phyloP scores from a whole-genome alignment of 139 green algal species.

The Chlamydomonas applanata region DNA sequence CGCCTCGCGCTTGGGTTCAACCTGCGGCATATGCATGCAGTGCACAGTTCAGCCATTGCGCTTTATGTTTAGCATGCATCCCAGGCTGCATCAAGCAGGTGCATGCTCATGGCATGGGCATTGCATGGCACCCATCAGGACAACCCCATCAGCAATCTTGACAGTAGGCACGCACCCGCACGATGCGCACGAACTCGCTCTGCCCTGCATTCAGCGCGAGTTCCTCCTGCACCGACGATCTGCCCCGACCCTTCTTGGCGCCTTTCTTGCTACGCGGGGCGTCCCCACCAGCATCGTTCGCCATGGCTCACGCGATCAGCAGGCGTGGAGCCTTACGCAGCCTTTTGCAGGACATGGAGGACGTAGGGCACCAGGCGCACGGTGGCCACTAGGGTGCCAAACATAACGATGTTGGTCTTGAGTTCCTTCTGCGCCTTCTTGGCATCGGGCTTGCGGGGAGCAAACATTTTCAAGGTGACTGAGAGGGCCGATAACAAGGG shows the following conservation, averaged over 20 bases:
- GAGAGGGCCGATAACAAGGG: no score
- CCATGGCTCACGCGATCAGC: neutral
- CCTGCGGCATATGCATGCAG: neutral
- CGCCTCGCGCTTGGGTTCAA: neutral
- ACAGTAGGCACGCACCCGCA: constrained; percentile 1
- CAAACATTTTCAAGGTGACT: constrained; percentile 43
- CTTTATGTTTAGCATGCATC: neutral
- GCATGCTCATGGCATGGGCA: neutral
- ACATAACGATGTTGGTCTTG: constrained; percentile 44
- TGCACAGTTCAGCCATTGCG: neutral
- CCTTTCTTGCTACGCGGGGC: constrained; percentile 22
- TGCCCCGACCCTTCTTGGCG: constrained; percentile 17
- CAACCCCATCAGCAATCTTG: neutral
- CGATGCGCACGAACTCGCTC: constrained; percentile 18
- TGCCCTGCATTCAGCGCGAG: constrained; percentile 28
- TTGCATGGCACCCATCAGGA: neutral
- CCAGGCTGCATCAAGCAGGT: neutral
- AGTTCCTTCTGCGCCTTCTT: constrained; percentile 61
- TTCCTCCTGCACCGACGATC: constrained; percentile 12
- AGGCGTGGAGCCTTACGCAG: neutral
- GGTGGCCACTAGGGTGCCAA: constrained; percentile 45
- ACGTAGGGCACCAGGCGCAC: constrained; percentile 60
- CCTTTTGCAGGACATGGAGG: constrained; percentile 47
- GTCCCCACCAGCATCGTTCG: neutral
- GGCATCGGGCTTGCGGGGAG: constrained; percentile 45